Evolutionary conservation across 2,329 filamentous ascomycete genomes (phyloP).

Genomic region (Curvularia lunata): DNA sequence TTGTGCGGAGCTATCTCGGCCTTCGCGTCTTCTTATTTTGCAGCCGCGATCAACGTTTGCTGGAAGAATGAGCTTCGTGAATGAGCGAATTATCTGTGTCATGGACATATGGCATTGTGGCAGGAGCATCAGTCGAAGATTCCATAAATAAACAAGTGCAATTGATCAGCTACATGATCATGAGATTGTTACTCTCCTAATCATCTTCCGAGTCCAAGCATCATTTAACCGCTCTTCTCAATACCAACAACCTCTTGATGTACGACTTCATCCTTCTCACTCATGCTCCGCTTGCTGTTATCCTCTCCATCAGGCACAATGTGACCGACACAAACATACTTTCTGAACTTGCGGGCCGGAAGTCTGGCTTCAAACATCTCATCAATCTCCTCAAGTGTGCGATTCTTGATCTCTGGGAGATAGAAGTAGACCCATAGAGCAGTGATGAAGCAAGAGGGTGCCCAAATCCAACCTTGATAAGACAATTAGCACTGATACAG

Average conservation of each 20-base stretch:
- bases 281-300: slow-evolving; percentile 18
- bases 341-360: slow-evolving; percentile 40
- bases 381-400: slow-evolving; percentile 43
- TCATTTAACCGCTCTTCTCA: slow-evolving; percentile 9
- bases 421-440: slow-evolving; percentile 43
- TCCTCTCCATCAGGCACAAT: slow-evolving; percentile 21
- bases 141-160: background rate
- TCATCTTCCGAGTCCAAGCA: background rate
- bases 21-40: background rate
- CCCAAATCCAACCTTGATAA: slow-evolving; percentile 42
- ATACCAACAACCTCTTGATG: slow-evolving; percentile 18
- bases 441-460: slow-evolving; percentile 48
- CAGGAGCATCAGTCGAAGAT: background rate
- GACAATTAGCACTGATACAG: background rate
- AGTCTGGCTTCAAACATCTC: slow-evolving; percentile 44
- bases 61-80: background rate
- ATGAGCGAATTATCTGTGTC: background rate
- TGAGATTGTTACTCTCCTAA: background rate
- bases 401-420: slow-evolving; percentile 50
- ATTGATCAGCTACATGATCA: background rate
- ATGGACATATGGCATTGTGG: background rate
- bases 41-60: background rate
- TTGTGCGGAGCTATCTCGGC: background rate
- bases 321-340: slow-evolving; percentile 39
- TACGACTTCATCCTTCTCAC: slow-evolving; percentile 29